phyloP scores from a whole-genome alignment of 2,329 filamentous ascomycete genomes.

The Fusarium pseudonygamai region DNA sequence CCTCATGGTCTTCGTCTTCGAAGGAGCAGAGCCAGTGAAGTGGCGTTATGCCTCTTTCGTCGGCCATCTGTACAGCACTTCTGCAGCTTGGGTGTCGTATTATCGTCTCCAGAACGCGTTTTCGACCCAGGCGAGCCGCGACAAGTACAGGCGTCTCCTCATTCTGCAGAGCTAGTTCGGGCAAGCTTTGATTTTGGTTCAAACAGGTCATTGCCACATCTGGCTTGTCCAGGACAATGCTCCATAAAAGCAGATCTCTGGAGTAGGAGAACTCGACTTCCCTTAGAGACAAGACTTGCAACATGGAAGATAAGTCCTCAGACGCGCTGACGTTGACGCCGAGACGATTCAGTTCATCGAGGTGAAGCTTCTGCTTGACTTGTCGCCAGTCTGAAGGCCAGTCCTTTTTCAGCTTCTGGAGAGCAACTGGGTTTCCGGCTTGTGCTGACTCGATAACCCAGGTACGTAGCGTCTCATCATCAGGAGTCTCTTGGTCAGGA shows the following conservation, averaged over 20 bases:
- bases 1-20: not conserved
- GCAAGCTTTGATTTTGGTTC: not conserved
- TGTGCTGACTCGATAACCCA: not conserved
- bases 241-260: not conserved
- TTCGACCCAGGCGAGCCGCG: not conserved
- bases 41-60: not conserved
- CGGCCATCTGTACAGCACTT: not conserved
- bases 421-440: not conserved
- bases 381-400: not conserved
- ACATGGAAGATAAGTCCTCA: not conserved
- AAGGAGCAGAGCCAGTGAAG: slow-evolving; percentile 2
- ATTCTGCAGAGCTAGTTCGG: not conserved
- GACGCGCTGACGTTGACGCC: not conserved
- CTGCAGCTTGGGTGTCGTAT: not conserved
- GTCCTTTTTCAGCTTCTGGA: not conserved
- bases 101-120: not conserved
- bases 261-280: not conserved
- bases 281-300: not conserved
- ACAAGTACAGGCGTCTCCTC: not conserved
- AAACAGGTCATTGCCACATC: not conserved
- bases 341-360: not conserved
- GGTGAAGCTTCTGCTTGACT: not conserved
- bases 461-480: not conserved
- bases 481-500: not conserved
- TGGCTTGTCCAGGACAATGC: not conserved